Conservation (phyloP, 2,329 filamentous ascomycete genomes). For the Escovopsis sp. region DNA sequence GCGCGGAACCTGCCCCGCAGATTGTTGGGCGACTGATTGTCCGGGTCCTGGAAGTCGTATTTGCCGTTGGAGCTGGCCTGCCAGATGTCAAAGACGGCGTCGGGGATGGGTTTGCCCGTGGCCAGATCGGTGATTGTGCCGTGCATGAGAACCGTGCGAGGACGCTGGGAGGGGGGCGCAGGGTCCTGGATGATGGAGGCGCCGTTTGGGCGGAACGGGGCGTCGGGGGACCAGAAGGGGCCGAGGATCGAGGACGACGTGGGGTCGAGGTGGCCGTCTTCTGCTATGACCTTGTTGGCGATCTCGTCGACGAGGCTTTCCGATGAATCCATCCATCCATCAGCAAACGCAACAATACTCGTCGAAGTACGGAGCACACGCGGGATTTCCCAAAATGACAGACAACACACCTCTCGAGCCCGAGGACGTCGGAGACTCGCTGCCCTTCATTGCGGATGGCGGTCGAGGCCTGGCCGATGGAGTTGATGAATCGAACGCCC, state of each 20-base stretch:
- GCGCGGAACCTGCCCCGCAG: conserved; percentile 62
- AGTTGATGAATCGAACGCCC: conserved; percentile 62
- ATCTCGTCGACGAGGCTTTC: conserved; percentile 44
- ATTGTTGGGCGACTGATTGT: conserved; percentile 59
- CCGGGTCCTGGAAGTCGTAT: conserved; percentile 63
- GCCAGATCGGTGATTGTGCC: conserved; percentile 50
- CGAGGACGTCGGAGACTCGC: conserved; percentile 58
- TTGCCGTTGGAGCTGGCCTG: conserved; percentile 62
- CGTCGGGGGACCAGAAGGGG: conserved; percentile 64
- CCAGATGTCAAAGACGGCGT: conserved; percentile 65
- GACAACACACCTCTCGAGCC: conserved; percentile 50
- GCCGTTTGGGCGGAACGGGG: conserved; percentile 56
- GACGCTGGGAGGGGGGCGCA: conserved; percentile 28
- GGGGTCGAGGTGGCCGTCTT: conserved; percentile 43
- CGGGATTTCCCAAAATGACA: too few relatives aligned
- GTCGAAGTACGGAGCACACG: too few relatives aligned
- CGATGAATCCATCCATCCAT: neutral
- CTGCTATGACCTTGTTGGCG: conserved; percentile 47
- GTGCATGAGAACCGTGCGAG: conserved; percentile 52
- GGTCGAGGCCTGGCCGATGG: conserved; percentile 53
- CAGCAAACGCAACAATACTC: neutral
- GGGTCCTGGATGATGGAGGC: conserved; percentile 50
- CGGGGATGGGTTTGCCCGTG: conserved; percentile 50
- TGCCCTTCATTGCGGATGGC: conserved; percentile 61
- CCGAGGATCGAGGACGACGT: conserved; percentile 67